Evolutionary conservation across 148 eudicot genomes (phyloP), one percentile per base, ranked within the genome.

Genomic region (Agrostemma githago): DNA sequence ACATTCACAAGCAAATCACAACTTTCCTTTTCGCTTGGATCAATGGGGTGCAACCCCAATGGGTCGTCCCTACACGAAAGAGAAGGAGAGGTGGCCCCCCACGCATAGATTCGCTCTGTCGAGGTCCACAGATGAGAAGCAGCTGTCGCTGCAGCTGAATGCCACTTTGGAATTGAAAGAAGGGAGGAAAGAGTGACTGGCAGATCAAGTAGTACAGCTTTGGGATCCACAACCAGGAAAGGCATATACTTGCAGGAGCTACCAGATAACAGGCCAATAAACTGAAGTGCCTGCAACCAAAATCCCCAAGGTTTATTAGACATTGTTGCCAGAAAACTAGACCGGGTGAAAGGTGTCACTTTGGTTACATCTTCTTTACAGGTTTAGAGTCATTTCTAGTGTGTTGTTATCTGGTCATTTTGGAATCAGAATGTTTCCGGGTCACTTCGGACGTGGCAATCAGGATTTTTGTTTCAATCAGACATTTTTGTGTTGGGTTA

Each of bases 241-340:
- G 97, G 96, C 97, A 90, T 92, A 41, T 90, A 92, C 34, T 86
- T 87, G 66, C 88, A 90, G 72, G 74, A 82, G 80, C 89, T 85
- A 34, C 97, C 97, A 54, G 86, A 84, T 74, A 92, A 81, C 77
- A 92, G 85, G 57, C 89, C 88, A 37, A 90, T 73, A 77, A 90
- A 92, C 58, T 68, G 87, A 67, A 92, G 73, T 62, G 88, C 92
- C 97, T 92, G 91, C 62, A 54, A 4, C 42, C 42, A 74, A 26
- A 54, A 21, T 26, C 46, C 12, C 46, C 12, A 19, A 71, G 12
- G n/a, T 51, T 53, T 19, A 71, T 37, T 10, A 3, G 54, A 70
- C 59, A 70, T 51, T 51, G 51, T 46, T 11, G 51, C 51, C 6
- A 46, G 8, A 46, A 46, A 46, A 46, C 51, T 46, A 46, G 51